These are phyloP conservation scores for Xylaria sp. DNA, from an alignment of 495 filamentous ascomycete species.

Conservation along the genomic window DNA sequence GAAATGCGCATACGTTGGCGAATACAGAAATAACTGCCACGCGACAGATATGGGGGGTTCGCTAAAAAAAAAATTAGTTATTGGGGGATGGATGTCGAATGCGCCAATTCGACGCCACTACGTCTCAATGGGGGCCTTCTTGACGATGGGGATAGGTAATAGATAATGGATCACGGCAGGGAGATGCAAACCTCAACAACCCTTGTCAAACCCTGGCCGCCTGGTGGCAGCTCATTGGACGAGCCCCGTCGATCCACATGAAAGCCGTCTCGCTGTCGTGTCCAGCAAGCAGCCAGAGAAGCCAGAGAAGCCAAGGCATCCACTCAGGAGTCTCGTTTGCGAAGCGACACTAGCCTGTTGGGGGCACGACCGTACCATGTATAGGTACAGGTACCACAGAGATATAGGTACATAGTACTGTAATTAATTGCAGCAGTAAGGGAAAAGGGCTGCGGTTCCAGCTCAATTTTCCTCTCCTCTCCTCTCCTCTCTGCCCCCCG, in stretches of 20 bases:
- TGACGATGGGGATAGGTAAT: not conserved
- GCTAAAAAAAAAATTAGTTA: not conserved
- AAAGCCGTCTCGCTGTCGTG: not conserved
- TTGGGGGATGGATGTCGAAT: not conserved
- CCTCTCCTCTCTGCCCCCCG: slow-evolving; percentile 5
- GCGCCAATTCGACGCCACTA: not conserved
- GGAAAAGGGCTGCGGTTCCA: slow-evolving; percentile 10
- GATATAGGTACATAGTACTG: not conserved
- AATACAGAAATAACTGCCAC: not conserved
- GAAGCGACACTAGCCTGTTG: slow-evolving; percentile 8
- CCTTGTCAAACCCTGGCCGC: not conserved
- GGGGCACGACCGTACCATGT: not conserved
- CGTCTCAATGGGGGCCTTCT: not conserved
- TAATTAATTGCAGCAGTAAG: slow-evolving; percentile 5
- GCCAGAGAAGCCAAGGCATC: too few relatives aligned
- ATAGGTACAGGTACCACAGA: too few relatives aligned
- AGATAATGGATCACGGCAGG: too few relatives aligned
- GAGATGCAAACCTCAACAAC: slow-evolving; percentile 4
- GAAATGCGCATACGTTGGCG: not conserved
- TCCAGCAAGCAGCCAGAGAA: slow-evolving; percentile 16
- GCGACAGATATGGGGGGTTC: not conserved
- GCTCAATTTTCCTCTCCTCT: slow-evolving; percentile 1
- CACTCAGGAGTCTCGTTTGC: slow-evolving; percentile 13
- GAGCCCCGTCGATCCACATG: slow-evolving; percentile 20
- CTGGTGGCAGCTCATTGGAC: slow-evolving; percentile 5